phyloP scores from a whole-genome alignment of 805 yeast species.

The Hanseniaspora guilliermondii region DNA sequence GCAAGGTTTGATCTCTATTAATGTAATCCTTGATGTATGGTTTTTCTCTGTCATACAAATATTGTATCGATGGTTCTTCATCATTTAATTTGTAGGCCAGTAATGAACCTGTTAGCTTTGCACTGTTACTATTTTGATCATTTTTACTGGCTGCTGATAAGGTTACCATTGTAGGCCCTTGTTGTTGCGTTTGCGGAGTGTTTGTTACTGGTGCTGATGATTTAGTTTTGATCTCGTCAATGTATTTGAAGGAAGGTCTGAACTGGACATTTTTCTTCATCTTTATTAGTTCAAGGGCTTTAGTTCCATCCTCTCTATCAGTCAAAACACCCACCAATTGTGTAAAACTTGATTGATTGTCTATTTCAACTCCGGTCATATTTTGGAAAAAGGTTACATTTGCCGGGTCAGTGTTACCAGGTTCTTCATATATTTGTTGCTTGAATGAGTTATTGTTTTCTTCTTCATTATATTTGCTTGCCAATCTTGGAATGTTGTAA shows the following conservation, averaged over 20 bases:
- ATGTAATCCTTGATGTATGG: neutral
- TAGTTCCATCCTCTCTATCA: constrained; percentile 26
- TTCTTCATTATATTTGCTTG: constrained; percentile 2
- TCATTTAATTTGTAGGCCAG: constrained; percentile 49
- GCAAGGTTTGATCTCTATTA: neutral
- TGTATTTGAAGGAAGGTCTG: constrained; percentile 68
- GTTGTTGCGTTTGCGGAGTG: constrained; percentile 28
- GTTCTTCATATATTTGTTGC: constrained; percentile 40
- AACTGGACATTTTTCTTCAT: constrained; percentile 60
- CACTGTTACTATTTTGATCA: constrained; percentile 38
- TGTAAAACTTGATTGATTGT: constrained; percentile 29
- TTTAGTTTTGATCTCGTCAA: constrained; percentile 41
- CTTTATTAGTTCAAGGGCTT: constrained; percentile 51
- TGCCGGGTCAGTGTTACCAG: constrained; percentile 44
- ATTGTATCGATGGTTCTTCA: constrained; percentile 39
- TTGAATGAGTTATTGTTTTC: constrained; percentile 57
- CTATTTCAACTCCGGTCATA: constrained; percentile 44
- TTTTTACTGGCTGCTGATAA: constrained; percentile 57
- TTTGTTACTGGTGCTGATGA: neutral
- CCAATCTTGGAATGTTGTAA: constrained; percentile 1
- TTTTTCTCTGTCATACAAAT: constrained; percentile 11
- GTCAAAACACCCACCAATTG: constrained; percentile 26
- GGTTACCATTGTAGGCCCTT: constrained; percentile 52
- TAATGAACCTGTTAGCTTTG: constrained; percentile 55
- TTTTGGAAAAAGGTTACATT: constrained; percentile 58